Evolutionary conservation across 2,329 filamentous ascomycete species (phyloP).

Genomic region (Cladobotryum protrusum): DNA sequence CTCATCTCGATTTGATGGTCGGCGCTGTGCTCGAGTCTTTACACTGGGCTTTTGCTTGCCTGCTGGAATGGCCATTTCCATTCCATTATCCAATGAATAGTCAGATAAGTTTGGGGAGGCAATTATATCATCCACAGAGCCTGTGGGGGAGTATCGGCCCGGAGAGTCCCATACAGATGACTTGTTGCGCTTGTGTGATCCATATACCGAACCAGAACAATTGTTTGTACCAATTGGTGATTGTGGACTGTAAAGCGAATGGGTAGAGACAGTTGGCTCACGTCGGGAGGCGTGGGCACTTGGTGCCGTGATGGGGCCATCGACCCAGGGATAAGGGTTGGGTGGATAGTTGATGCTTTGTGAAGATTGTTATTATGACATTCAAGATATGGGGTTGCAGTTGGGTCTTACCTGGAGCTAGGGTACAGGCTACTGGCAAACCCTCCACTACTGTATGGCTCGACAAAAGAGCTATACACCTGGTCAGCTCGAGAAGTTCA

Average conservation of each 20-base stretch:
- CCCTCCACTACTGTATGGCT: slow-evolving; percentile 25
- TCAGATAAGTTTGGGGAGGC: slow-evolving; percentile 55
- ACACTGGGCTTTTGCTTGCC: slow-evolving; percentile 39
- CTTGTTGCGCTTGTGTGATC: slow-evolving; percentile 10
- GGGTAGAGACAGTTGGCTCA: slow-evolving; percentile 33
- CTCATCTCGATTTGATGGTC: slow-evolving; percentile 77
- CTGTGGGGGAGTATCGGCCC: slow-evolving; percentile 49
- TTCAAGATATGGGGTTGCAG: slow-evolving; percentile 1
- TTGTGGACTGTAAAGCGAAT: slow-evolving; percentile 37
- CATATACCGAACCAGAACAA: slow-evolving; percentile 16
- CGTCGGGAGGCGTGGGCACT: slow-evolving; percentile 32
- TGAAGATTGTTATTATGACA: slow-evolving; percentile 27
- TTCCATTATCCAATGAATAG: slow-evolving; percentile 49
- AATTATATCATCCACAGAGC: slow-evolving; percentile 53
- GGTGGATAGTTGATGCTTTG: slow-evolving; percentile 40
- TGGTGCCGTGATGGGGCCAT: slow-evolving; percentile 18
- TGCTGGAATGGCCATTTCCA: slow-evolving; percentile 33
- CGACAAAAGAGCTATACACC: slow-evolving; percentile 24
- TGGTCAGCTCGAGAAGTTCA: slow-evolving; percentile 10
- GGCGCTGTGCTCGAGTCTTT: slow-evolving; percentile 53
- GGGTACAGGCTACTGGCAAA: slow-evolving; percentile 33
- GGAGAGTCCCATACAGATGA: slow-evolving; percentile 43
- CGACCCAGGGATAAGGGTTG: slow-evolving; percentile 26
- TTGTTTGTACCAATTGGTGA: slow-evolving; percentile 35
- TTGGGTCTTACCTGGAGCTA: slow-evolving; percentile 32